Base-by-base conservation (phyloP, 2,329 filamentous ascomycete species). In the Juglanconis oblonga region DNA sequence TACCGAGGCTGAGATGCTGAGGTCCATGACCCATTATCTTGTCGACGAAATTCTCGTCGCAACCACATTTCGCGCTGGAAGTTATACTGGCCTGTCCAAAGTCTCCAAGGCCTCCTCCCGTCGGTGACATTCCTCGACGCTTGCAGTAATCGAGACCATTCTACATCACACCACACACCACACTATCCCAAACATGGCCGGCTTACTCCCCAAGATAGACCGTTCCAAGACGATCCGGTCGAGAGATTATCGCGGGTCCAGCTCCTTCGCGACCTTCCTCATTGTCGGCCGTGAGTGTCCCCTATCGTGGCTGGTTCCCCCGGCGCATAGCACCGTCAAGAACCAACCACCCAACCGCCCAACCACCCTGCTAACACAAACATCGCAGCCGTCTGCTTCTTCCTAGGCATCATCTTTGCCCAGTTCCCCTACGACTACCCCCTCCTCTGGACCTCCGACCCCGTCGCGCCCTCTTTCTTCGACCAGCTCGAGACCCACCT, bases 321-420 rank as follows among this genome's bases (percentile, higher is more conserved):
- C 57, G 49, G 62, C 63, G 57, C 53, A 55, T 14, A 49, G 11
- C 17, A 36, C 6, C 3, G 3, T 35, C 2, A 1, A 33, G 32
- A 49, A 67, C 55, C 55, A 49, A 67, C 55, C 55, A 57, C 51
- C 63, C 59, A 31, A 42, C 62, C 49, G 62, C 66, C 50, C 59
- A 33, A 35, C n/a, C 52, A 42, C 24, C 17, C 51, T 62, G 33
- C 24, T 24, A 24, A 24, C 24, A 24, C 24, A 24, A 24, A 57
- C 42, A 50, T 17, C 55, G 42, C 68, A 93, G 90, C 90, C 65
- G 92, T 90, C 66, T 97, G 91, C 76, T 99, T 99, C 85, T 97
- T 98, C 85, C 89, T 99, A 65, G 95, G 95, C 69, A 92, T 98
- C 75, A 88, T 99, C 76, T 99, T 98, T 84, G 92, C 92, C 69